Conservation (phyloP, 345 rosid genomes). For the Aurinia saxatilis region DNA sequence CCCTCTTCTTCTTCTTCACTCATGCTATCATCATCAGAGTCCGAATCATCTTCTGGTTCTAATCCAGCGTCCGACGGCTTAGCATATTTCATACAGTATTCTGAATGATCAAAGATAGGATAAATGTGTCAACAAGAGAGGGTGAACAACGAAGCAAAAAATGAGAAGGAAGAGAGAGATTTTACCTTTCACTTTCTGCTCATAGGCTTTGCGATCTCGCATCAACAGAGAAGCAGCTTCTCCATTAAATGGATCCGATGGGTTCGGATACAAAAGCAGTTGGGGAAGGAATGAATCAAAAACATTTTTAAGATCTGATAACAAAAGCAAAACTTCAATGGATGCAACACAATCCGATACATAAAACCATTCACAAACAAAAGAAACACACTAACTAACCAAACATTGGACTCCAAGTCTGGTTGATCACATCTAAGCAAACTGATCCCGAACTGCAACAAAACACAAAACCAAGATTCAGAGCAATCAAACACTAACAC, state of each 20-base stretch:
- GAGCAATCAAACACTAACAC: not conserved
- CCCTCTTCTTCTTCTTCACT: slow-evolving; percentile 39
- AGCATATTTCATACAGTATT: slow-evolving; percentile 56
- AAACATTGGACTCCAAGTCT: slow-evolving; percentile 70
- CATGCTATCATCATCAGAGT: slow-evolving; percentile 38
- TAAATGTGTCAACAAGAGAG: not conserved
- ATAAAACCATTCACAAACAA: not conserved
- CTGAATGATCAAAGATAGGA: slow-evolving; percentile 22
- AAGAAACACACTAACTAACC: slow-evolving; percentile 30
- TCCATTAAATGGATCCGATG: slow-evolving; percentile 69
- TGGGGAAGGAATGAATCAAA: slow-evolving; percentile 77
- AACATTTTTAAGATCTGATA: slow-evolving; percentile 66
- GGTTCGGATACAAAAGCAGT: slow-evolving; percentile 70
- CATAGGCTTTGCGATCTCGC: slow-evolving; percentile 52
- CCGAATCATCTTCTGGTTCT: slow-evolving; percentile 30
- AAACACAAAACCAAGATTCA: not conserved
- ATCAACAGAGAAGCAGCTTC: slow-evolving; percentile 76
- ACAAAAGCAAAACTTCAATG: not conserved
- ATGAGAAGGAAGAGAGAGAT: not conserved
- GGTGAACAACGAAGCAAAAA: not conserved
- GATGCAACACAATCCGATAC: not conserved
- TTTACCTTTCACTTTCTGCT: slow-evolving; percentile 52
- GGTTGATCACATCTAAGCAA: slow-evolving; percentile 87
- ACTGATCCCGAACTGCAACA: slow-evolving; percentile 62
- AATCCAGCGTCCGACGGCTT: slow-evolving; percentile 43